A percentile compares a stretch with the other conserved stretches of the same genome.
Evolutionary conservation across 768 basidiomycete species (phyloP).

Genomic region (Candolleomyces aberdarensis): DNA sequence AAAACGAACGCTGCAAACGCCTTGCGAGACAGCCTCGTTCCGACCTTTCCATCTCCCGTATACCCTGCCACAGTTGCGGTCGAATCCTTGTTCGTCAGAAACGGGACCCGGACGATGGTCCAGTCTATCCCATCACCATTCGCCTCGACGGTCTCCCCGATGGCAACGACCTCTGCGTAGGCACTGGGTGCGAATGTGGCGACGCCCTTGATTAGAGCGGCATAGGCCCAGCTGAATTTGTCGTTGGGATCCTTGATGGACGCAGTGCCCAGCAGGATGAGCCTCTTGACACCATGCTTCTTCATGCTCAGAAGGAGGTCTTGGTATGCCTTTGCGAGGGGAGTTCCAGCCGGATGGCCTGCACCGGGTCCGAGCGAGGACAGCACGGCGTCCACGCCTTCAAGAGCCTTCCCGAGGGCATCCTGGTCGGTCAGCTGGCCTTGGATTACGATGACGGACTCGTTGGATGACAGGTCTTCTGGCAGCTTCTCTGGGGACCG

Average conservation of each 20-base stretch:
- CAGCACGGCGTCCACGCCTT: constrained; percentile 58
- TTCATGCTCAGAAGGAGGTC: constrained; percentile 56
- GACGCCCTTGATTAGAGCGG: constrained; percentile 39
- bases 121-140: constrained; percentile 54
- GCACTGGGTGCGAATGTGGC: constrained; percentile 46
- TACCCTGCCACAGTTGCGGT: constrained; percentile 58
- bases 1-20: constrained; percentile 62
- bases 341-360: constrained; percentile 45
- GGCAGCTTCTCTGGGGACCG: constrained; percentile 65
- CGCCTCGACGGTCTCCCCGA: constrained; percentile 52
- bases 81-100: constrained; percentile 48
- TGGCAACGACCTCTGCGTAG: constrained; percentile 67
- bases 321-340: constrained; percentile 60
- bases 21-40: constrained; percentile 46
- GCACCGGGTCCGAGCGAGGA: constrained; percentile 62
- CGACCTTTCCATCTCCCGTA: constrained; percentile 59
- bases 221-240: constrained; percentile 46
- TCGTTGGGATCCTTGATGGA: constrained; percentile 63
- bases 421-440: constrained; percentile 55
- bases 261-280: constrained; percentile 65
- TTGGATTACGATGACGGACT: constrained; percentile 46
- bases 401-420: constrained; percentile 47
- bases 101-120: constrained; percentile 69
- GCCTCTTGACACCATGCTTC: constrained; percentile 46
- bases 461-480: constrained; percentile 40